Conservation (phyloP, 2,329 filamentous ascomycete species). For the Pyricularia pennisetigena region DNA sequence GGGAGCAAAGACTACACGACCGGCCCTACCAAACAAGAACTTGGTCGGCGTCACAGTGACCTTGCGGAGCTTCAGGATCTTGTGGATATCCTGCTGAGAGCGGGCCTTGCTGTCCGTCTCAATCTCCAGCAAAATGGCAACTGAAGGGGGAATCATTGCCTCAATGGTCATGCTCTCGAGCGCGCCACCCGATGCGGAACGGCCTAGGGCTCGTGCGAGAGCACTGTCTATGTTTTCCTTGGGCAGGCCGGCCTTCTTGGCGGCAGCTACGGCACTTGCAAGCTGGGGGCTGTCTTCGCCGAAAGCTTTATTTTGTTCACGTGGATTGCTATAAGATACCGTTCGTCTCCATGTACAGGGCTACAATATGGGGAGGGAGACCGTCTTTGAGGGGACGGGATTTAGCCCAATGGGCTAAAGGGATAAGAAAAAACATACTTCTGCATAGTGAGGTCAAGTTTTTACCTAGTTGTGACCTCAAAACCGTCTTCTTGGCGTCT, state of each 20-base stretch:
- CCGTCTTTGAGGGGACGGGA: background rate
- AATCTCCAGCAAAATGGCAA: conserved; percentile 74
- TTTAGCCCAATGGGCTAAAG: background rate
- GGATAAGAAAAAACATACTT: conserved; percentile 34
- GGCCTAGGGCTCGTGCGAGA: conserved; percentile 80
- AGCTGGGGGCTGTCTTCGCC: conserved; percentile 76
- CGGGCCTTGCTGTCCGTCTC: conserved; percentile 75
- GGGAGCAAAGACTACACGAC: conserved; percentile 58
- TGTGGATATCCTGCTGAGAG: conserved; percentile 62
- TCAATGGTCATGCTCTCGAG: conserved; percentile 76
- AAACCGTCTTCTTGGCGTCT: conserved; percentile 68
- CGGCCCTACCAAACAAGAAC: conserved; percentile 79
- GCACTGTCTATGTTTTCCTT: conserved; percentile 72
- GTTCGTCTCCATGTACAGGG: background rate
- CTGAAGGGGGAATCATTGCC: conserved; percentile 65
- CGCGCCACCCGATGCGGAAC: conserved; percentile 60
- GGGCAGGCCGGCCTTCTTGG: conserved; percentile 77
- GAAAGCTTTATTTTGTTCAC: conserved; percentile 20
- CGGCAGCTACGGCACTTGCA: conserved; percentile 56
- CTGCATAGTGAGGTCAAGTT: conserved; percentile 56
- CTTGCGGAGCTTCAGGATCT: conserved; percentile 59
- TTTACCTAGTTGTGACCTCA: conserved; percentile 58
- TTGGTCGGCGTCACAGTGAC: conserved; percentile 64
- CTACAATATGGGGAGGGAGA: background rate
- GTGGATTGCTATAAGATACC: background rate